Evolutionary conservation across 116 monocot species (phyloP).

Genomic region (Zostera marina): DNA sequence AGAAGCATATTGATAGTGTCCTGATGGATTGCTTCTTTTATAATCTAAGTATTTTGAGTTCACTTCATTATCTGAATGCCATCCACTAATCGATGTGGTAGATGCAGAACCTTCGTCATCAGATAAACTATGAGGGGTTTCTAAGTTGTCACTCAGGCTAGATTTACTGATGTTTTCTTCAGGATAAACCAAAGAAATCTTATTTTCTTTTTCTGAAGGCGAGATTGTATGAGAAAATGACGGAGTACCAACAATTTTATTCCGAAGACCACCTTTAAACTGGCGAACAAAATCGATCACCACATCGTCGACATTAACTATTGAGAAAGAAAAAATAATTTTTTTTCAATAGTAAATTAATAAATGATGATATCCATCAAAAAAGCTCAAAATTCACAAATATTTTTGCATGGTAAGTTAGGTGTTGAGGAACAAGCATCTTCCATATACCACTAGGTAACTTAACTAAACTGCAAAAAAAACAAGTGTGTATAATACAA

Average conservation of each 20-base stretch:
- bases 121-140: slow-evolving; percentile 47
- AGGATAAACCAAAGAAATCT: slow-evolving; percentile 31
- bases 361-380: not conserved
- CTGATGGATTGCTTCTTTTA: slow-evolving; percentile 16
- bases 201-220: slow-evolving; percentile 18
- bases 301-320: slow-evolving; percentile 97
- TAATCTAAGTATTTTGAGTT: slow-evolving; percentile 31
- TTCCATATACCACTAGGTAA: not conserved
- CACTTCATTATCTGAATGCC: slow-evolving; percentile 95
- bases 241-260: slow-evolving; percentile 53
- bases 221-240: slow-evolving; percentile 17
- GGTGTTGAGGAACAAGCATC: not conserved
- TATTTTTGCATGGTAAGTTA: too few species aligned
- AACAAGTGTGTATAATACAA: slow-evolving; percentile 2
- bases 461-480: not conserved
- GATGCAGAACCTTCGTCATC: slow-evolving; percentile 55
- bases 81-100: slow-evolving; percentile 30
- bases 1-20: slow-evolving; percentile 16
- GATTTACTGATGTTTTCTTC: slow-evolving; percentile 28
- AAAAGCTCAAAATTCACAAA: not conserved
- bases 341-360: slow-evolving; percentile 1
- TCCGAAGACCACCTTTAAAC: slow-evolving; percentile 60
- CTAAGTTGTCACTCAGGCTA: slow-evolving; percentile 9
- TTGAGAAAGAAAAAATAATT: slow-evolving; percentile 1
- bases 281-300: slow-evolving; percentile 98